A percentile compares a stretch with the other conserved stretches of the same genome.
Conservation (phyloP, 805 yeast genomes). For the Candida ortonii region DNA sequence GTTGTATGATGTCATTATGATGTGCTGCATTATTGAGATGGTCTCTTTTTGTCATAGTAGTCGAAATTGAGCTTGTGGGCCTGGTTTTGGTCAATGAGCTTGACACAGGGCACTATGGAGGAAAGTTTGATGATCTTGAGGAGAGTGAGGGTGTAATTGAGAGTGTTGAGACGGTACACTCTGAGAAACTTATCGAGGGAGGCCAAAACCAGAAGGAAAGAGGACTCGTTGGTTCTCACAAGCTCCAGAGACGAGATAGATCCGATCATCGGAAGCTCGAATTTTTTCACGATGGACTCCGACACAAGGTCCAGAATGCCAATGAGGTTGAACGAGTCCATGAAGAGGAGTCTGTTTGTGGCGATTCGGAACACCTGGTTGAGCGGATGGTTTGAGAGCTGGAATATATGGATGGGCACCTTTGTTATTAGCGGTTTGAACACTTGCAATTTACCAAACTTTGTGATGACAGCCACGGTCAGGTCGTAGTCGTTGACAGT, state of each 20-base stretch:
- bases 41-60: slow-evolving; percentile 13
- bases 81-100: slow-evolving; percentile 10
- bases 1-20: slow-evolving; percentile 1
- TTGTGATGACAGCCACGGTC: slow-evolving; percentile 22
- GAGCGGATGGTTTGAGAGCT: slow-evolving; percentile 27
- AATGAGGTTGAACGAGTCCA: slow-evolving; percentile 25
- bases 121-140: slow-evolving; percentile 11
- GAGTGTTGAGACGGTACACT: slow-evolving; percentile 16
- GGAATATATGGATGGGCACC: slow-evolving; percentile 21
- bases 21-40: slow-evolving; percentile 1
- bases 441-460: slow-evolving; percentile 26
- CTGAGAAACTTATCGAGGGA: slow-evolving; percentile 24
- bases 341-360: slow-evolving; percentile 19
- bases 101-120: slow-evolving; percentile 23
- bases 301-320: slow-evolving; percentile 24
- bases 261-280: slow-evolving; percentile 24
- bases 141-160: slow-evolving; percentile 10
- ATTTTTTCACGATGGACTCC: slow-evolving; percentile 20
- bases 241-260: slow-evolving; percentile 23
- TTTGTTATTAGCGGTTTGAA: slow-evolving; percentile 26
- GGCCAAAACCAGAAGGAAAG: slow-evolving; percentile 18
- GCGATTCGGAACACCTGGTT: slow-evolving; percentile 11
- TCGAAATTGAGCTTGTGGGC: slow-evolving; percentile 12
- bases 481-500: slow-evolving; percentile 10
- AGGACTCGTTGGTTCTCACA: slow-evolving; percentile 7